Base-by-base conservation (phyloP, 768 basidiomycete species). In the Leucocoprinus leucothites region DNA sequence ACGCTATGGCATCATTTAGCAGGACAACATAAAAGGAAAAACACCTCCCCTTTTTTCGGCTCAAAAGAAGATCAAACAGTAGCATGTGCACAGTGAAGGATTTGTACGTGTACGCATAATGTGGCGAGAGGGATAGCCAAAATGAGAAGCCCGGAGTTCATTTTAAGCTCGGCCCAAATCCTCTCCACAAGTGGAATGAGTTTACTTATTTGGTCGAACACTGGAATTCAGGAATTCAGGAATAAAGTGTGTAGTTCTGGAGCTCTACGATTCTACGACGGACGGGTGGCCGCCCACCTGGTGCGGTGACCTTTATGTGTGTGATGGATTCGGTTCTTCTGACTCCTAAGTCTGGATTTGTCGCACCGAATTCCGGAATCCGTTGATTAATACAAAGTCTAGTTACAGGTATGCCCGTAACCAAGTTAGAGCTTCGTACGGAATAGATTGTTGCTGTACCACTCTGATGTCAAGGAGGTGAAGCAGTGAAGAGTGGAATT, bases 81-180 rank as follows among this genome's bases (percentile, higher is more conserved):
- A 18, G 31, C 47, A 48, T 35, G 47, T 48, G 47, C 14, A 34
- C 47, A 48, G 6, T 48, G 47, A n/a, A 48, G 28, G 9, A 31
- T 48, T 48, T 48, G 47, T 48, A 48, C 47, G 47, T 48, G 47
- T 36, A 48, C n/a, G n/a, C n/a, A n/a, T n/a, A n/a, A n/a, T n/a
- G n/a, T n/a, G n/a, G n/a, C n/a, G n/a, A n/a, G n/a, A n/a, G n/a
- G n/a, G n/a, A n/a, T n/a, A n/a, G n/a, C n/a, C n/a, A n/a, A n/a
- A n/a, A 16, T 8, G 44, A 46, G 44, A 46, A 46, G 22, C 31
- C 31, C 36, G 31, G 31, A 28, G 36, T 48, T 48, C 36, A 48
- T 18, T 34, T 48, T 21, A 5, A 42, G 18, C 24, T n/a, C n/a
- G n/a, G 45, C n/a, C 45, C 24, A 47, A 13, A 9, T n/a, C 25